These are phyloP conservation scores for Xylaria polymorpha DNA, from an alignment of 2,329 filamentous ascomycete genomes.

Conservation along the genomic window DNA sequence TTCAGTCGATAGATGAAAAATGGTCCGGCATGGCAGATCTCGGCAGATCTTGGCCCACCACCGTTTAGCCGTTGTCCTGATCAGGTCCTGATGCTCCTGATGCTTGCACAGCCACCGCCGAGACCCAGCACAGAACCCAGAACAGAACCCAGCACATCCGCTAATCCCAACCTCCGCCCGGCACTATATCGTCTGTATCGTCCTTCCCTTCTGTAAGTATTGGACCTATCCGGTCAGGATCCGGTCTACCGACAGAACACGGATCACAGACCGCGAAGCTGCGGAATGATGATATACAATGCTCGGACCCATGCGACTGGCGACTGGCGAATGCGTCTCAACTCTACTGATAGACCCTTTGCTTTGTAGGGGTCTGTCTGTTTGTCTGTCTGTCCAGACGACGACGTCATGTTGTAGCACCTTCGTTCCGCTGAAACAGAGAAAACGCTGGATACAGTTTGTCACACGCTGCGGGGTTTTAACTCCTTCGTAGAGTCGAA, in stretches of 20 bases:
- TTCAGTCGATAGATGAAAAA: slow-evolving; percentile 11
- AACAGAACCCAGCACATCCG: not conserved
- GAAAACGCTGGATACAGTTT: not conserved
- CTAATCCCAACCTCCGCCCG: too few relatives aligned
- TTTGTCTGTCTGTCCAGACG: not conserved
- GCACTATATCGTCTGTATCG: not conserved
- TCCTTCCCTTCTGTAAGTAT: not conserved
- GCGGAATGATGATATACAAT: slow-evolving; percentile 6
- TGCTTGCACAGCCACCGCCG: slow-evolving; percentile 32
- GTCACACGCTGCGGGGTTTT: not conserved
- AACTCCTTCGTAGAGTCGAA: not conserved
- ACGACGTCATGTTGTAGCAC: slow-evolving; percentile 7
- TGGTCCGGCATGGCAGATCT: slow-evolving; percentile 34
- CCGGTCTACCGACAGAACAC: too few relatives aligned
- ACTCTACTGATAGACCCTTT: too few relatives aligned
- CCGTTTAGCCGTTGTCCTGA: slow-evolving; percentile 14
- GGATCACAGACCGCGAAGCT: not conserved
- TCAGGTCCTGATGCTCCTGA: slow-evolving; percentile 1
- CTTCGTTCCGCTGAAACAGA: slow-evolving; percentile 1
- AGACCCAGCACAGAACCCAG: not conserved
- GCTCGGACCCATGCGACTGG: not conserved
- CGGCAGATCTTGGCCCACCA: slow-evolving; percentile 34
- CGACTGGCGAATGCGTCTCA: too few relatives aligned
- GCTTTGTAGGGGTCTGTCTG: too few relatives aligned
- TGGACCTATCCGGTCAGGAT: not conserved